Conservation (phyloP, 2,329 filamentous ascomycete genomes). For the Alternaria metachromatica region DNA sequence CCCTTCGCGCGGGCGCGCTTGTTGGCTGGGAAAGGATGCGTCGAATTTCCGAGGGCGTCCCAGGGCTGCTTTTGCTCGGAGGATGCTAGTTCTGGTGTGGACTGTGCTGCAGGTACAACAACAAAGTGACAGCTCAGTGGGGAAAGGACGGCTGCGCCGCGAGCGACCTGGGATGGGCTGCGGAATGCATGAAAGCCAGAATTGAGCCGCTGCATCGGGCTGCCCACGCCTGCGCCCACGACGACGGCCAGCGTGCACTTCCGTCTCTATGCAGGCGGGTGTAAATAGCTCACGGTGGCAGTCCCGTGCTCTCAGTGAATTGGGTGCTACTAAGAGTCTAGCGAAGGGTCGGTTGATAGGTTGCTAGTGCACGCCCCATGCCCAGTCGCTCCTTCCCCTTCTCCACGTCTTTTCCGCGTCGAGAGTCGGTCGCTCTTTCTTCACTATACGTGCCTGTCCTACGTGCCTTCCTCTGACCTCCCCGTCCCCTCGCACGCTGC, state of each 20-base stretch:
- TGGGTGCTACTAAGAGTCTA: slow-evolving; percentile 6
- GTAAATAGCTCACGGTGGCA: slow-evolving; percentile 9
- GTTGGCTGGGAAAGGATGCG: slow-evolving; percentile 4
- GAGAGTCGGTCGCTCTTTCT: slow-evolving; percentile 34
- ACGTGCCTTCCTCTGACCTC: slow-evolving; percentile 32
- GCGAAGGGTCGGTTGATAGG: slow-evolving; percentile 1
- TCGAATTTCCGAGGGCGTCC: slow-evolving; percentile 15
- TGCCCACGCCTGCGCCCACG: background rate
- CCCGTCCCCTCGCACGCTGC: slow-evolving; percentile 26
- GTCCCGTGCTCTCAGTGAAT: slow-evolving; percentile 14
- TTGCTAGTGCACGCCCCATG: slow-evolving; percentile 17
- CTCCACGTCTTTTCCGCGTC: slow-evolving; percentile 32
- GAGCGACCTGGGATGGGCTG: background rate
- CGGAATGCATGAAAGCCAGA: background rate
- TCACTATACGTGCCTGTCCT: slow-evolving; percentile 17
- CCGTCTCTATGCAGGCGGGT: slow-evolving; percentile 6
- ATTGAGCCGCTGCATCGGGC: background rate
- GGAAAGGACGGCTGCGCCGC: background rate
- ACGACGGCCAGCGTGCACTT: slow-evolving; percentile 1
- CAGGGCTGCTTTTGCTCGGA: slow-evolving; percentile 9
- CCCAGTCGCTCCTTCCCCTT: slow-evolving; percentile 28
- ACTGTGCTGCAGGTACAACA: slow-evolving; percentile 15
- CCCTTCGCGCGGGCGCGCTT: slow-evolving; percentile 7
- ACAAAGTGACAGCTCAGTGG: slow-evolving; percentile 3
- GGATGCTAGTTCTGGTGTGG: slow-evolving; percentile 13